Percentiles rank a stretch among this genome's conserved stretches.
phyloP scores from a whole-genome alignment of 331 rosid genomes.

The Malus hybrid region DNA sequence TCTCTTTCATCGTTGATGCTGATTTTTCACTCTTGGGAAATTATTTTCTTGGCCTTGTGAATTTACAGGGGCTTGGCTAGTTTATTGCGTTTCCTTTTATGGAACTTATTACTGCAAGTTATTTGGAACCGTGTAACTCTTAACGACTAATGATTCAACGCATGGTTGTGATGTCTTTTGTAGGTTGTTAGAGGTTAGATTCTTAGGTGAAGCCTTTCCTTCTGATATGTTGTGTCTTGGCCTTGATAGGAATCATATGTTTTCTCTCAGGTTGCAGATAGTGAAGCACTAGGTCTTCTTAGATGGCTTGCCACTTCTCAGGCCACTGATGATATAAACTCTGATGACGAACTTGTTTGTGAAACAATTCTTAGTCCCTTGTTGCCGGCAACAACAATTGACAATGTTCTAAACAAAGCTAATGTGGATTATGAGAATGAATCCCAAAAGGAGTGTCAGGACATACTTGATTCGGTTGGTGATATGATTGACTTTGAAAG shows the following conservation, averaged over 20 bases:
- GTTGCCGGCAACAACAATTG: constrained; percentile 61
- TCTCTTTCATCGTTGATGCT: background rate
- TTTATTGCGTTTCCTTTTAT: background rate
- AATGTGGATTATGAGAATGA: constrained; percentile 62
- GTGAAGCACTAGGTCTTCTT: constrained; percentile 66
- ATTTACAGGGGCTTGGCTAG: background rate
- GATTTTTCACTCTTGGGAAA: background rate
- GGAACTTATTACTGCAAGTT: background rate
- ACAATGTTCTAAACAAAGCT: constrained; percentile 72
- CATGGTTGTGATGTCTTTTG: background rate
- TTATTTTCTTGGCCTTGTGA: background rate
- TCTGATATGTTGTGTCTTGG: background rate
- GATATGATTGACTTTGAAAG: constrained; percentile 45
- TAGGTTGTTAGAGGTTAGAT: background rate
- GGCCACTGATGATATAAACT: constrained; percentile 64
- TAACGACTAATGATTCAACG: background rate
- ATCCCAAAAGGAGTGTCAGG: constrained; percentile 87
- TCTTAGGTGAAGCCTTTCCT: background rate
- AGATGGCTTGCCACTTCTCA: constrained; percentile 88
- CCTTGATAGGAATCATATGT: constrained; percentile 16
- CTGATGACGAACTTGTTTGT: constrained; percentile 84
- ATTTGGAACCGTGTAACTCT: background rate
- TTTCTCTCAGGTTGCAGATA: constrained; percentile 47
- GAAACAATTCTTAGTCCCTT: constrained; percentile 76
- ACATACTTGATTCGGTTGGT: constrained; percentile 85